Evolutionary conservation across 441 rosid genomes (phyloP).

Genomic region (Viola pubescens): DNA sequence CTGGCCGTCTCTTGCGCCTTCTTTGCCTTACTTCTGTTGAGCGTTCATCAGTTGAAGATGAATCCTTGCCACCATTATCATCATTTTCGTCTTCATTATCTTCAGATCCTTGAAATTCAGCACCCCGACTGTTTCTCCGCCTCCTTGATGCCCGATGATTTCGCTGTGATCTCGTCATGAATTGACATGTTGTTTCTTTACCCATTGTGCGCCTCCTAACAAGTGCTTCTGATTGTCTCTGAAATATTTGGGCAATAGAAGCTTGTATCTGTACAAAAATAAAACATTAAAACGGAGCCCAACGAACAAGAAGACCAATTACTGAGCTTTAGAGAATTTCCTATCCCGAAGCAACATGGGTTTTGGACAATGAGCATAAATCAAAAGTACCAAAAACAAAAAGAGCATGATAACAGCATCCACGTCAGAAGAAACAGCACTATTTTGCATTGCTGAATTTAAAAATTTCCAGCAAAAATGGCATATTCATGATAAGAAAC

Average conservation of each 20-base stretch:
- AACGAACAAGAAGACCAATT: neutral
- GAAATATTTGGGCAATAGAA: conserved; percentile 54
- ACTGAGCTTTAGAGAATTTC: conserved; percentile 1
- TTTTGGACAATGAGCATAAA: neutral
- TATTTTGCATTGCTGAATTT: neutral
- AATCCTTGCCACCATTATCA: conserved; percentile 48
- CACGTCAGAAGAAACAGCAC: neutral
- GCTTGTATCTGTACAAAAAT: conserved; percentile 52
- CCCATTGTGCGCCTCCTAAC: conserved; percentile 39
- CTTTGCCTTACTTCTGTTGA: conserved; percentile 41
- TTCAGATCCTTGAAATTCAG: conserved; percentile 48
- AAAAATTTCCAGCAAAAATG: neutral
- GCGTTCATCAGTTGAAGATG: conserved; percentile 77
- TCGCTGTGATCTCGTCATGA: conserved; percentile 35
- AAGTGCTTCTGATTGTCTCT: conserved; percentile 61
- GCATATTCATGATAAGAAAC: neutral
- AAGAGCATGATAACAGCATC: neutral
- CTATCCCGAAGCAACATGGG: neutral
- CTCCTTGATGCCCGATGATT: conserved; percentile 35
- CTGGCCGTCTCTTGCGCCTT: conserved; percentile 49
- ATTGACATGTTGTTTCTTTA: conserved; percentile 34
- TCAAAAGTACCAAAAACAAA: neutral
- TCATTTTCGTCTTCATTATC: conserved; percentile 50
- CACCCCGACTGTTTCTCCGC: conserved; percentile 33
- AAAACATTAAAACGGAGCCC: conserved; percentile 1